phyloP scores from a whole-genome alignment of 2,329 filamentous ascomycete species.

The Alternaria consortialis region DNA sequence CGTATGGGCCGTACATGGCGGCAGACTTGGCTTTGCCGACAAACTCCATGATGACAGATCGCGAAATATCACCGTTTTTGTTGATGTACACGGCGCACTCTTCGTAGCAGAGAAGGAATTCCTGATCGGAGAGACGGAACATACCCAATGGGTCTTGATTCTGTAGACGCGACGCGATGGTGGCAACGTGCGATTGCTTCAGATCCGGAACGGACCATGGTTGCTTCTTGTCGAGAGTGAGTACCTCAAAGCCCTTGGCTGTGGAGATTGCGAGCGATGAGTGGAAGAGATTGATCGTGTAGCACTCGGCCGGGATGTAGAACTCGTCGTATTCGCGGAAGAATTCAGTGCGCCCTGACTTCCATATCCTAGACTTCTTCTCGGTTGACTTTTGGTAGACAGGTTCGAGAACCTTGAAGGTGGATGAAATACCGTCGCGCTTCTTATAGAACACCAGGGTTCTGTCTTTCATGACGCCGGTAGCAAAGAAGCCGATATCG shows the following conservation, averaged over 20 bases:
- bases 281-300: conserved; percentile 94
- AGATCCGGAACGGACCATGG: conserved; percentile 93
- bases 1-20: conserved; percentile 89
- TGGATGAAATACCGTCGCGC: conserved; percentile 88
- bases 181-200: conserved; percentile 77
- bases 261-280: conserved; percentile 92
- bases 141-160: conserved; percentile 90
- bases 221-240: conserved; percentile 96
- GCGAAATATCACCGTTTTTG: conserved; percentile 94
- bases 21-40: conserved; percentile 90
- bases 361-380: conserved; percentile 76
- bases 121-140: conserved; percentile 82
- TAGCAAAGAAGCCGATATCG: conserved; percentile 96
- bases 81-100: conserved; percentile 98
- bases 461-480: conserved; percentile 95
- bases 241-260: conserved; percentile 90
- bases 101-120: conserved; percentile 93
- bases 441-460: conserved; percentile 97
- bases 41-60: conserved; percentile 97
- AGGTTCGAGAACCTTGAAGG: conserved; percentile 95
- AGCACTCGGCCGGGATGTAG: conserved; percentile 95
- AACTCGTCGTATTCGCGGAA: conserved; percentile 99
- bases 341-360: conserved; percentile 83
- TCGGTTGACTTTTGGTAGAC: conserved; percentile 92
- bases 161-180: conserved; percentile 83